Conservation (phyloP, 768 basidiomycete genomes). For the Psilocybe sp. region DNA sequence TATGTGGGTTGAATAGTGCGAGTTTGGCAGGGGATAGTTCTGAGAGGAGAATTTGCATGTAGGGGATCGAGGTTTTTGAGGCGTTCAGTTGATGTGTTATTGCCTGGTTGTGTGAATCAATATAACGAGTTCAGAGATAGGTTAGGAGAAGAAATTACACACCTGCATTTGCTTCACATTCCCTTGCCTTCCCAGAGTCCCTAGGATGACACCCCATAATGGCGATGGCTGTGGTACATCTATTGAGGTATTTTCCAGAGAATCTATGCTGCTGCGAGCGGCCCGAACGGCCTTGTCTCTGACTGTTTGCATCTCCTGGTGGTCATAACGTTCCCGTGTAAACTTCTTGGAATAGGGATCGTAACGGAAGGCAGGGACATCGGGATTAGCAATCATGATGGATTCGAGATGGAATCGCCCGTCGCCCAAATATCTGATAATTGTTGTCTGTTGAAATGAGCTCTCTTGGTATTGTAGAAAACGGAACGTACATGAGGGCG, state of each 20-base stretch:
- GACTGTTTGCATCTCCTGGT: slow-evolving; percentile 77
- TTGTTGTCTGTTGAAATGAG: slow-evolving; percentile 2
- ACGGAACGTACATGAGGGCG: slow-evolving; percentile 73
- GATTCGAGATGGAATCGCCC: slow-evolving; percentile 98
- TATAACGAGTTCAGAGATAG: not conserved
- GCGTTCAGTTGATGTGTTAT: slow-evolving; percentile 68
- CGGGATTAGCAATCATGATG: slow-evolving; percentile 99
- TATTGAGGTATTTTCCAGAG: slow-evolving; percentile 19
- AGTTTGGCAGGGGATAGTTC: slow-evolving; percentile 97
- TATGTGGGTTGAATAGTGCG: slow-evolving; percentile 73
- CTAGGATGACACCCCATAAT: slow-evolving; percentile 92
- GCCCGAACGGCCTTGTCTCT: slow-evolving; percentile 72
- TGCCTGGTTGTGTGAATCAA: slow-evolving; percentile 40
- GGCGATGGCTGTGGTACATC: slow-evolving; percentile 9
- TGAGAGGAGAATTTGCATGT: slow-evolving; percentile 88
- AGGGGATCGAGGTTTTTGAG: slow-evolving; percentile 58
- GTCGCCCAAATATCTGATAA: slow-evolving; percentile 86
- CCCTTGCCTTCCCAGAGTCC: slow-evolving; percentile 93
- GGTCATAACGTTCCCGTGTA: slow-evolving; percentile 88
- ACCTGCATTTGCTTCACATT: slow-evolving; percentile 86
- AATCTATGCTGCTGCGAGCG: slow-evolving; percentile 64
- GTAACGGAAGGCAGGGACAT: slow-evolving; percentile 93
- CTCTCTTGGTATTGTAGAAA: slow-evolving; percentile 1
- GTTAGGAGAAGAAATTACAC: slow-evolving; percentile 3
- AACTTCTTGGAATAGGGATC: slow-evolving; percentile 98